phyloP scores from a whole-genome alignment of 2,329 filamentous ascomycete genomes.

The Fusarium nygamai region DNA sequence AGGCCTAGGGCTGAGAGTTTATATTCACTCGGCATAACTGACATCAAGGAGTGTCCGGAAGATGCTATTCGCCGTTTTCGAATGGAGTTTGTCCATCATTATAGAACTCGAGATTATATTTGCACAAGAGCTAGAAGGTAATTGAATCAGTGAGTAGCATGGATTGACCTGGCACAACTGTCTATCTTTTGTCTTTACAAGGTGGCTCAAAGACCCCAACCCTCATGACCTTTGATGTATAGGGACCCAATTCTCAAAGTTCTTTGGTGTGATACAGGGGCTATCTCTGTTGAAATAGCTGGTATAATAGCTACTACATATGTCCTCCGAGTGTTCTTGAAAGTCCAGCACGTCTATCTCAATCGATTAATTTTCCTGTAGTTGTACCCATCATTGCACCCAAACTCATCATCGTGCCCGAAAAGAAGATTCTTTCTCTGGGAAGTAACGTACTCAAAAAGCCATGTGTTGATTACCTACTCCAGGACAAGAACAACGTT shows the following conservation, averaged over 20 bases:
- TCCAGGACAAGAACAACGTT: not conserved
- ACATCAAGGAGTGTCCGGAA: accelerated
- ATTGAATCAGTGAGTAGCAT: too few species aligned
- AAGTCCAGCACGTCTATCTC: not conserved
- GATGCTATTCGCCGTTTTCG: not conserved
- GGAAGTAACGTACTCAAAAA: not conserved
- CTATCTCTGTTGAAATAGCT: too few species aligned
- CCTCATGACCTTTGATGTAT: too few species aligned
- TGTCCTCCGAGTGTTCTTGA: too few species aligned
- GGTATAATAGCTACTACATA: too few species aligned
- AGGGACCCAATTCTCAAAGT: too few species aligned
- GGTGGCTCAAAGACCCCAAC: too few species aligned
- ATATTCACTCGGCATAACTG: not conserved
- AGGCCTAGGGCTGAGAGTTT: accelerated
- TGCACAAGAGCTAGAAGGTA: not conserved
- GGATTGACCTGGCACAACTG: too few species aligned
- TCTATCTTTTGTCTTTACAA: not conserved
- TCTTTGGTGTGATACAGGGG: too few species aligned
- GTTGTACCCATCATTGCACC: not conserved
- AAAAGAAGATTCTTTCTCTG: not conserved
- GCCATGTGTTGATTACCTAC: not conserved
- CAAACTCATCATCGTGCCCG: not conserved
- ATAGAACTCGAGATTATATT: not conserved
- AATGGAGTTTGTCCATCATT: too few species aligned
- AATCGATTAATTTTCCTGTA: not conserved